A percentile compares a stretch with the other conserved stretches of the same genome.
Conservation (phyloP, 352 stramenopile genomes). For the Pythium phragmiticola region DNA sequence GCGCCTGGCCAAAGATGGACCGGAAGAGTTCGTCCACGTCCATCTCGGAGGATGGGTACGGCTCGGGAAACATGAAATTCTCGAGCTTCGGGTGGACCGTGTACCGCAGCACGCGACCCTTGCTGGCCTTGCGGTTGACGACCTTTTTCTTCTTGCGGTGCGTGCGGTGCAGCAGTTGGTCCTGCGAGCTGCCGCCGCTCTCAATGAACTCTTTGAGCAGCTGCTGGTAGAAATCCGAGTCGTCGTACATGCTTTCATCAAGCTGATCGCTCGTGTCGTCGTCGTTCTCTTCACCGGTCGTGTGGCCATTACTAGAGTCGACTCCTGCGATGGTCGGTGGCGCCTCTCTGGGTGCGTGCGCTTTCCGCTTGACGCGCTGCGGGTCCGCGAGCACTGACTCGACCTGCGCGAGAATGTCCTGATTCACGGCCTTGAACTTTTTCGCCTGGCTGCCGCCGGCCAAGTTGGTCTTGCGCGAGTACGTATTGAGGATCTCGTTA, state of each 20-base stretch:
- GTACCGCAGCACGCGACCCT: constrained; percentile 81
- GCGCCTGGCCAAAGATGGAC: constrained; percentile 76
- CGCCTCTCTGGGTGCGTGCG: constrained; percentile 61
- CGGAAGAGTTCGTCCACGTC: constrained; percentile 84
- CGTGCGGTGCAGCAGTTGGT: constrained; percentile 50
- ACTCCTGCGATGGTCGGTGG: constrained; percentile 10
- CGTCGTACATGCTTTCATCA: constrained; percentile 86
- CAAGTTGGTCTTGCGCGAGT: constrained; percentile 72
- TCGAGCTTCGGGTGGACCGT: constrained; percentile 86
- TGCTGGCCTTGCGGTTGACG: constrained; percentile 89
- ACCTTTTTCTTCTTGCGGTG: constrained; percentile 85
- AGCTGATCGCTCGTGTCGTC: constrained; percentile 43
- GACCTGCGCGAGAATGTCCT: constrained; percentile 82
- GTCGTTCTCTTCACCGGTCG: constrained; percentile 34
- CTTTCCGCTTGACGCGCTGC: constrained; percentile 83
- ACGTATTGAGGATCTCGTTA: constrained; percentile 81
- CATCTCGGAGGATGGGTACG: constrained; percentile 72
- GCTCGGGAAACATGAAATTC: constrained; percentile 90
- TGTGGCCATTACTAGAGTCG: constrained; percentile 24
- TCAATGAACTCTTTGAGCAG: constrained; percentile 89
- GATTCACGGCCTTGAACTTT: constrained; percentile 89
- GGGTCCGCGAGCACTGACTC: constrained; percentile 81
- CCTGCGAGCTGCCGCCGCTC: constrained; percentile 54
- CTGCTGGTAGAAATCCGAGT: constrained; percentile 88
- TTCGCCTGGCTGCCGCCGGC: constrained; percentile 62